Evolutionary conservation across 2,329 filamentous ascomycete genomes (phyloP), one percentile per base, ranked within the genome.

Genomic region (Fusarium anthophilum): DNA sequence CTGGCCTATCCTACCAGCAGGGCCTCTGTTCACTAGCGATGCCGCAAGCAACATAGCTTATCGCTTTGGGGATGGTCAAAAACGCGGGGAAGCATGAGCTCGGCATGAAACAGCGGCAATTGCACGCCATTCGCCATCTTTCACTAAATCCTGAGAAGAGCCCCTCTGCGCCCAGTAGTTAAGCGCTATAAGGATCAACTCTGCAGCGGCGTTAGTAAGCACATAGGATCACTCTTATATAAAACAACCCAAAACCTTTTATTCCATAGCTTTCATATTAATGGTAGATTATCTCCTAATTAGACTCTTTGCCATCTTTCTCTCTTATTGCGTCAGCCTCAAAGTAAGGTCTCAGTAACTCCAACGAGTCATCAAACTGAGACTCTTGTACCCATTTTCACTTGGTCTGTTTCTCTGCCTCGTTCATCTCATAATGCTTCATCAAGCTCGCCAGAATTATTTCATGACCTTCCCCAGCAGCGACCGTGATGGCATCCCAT

Each of bases 401-500:
- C 2, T 11, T 26, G 0, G 0, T n/a, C 35, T 13, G 35, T 9
- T n/a, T 28, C 35, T 54, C 35, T 0, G 13, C 5, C 13, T 28
- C 35, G 12, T 22, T 6, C 14, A 15, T 8, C 0, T 39, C 24
- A 26, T 18, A 38, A n/a, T 54, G 18, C 18, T 13, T 37, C 51
- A 54, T 54, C 24, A 39, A 39, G 13, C 7, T 22, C 2, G 3
- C 24, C 7, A 39, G 7, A 9, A 28, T 22, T 0, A 2, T 1
- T 5, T 1, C 24, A 0, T 39, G 0, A 0, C 3, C 24, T 9
- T n/a, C 7, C 10, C 28, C 35, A 6, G 51, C 20, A 12, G 35
- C 24, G 13, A 39, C 14, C 0, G 24, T 54, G 7, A 54, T 54
- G 3, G 20, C 35, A 17, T 39, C 3, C 35, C 35, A 54, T 10